Base-by-base conservation (phyloP, 768 basidiomycete species). In the Pisolithus albus region DNA sequence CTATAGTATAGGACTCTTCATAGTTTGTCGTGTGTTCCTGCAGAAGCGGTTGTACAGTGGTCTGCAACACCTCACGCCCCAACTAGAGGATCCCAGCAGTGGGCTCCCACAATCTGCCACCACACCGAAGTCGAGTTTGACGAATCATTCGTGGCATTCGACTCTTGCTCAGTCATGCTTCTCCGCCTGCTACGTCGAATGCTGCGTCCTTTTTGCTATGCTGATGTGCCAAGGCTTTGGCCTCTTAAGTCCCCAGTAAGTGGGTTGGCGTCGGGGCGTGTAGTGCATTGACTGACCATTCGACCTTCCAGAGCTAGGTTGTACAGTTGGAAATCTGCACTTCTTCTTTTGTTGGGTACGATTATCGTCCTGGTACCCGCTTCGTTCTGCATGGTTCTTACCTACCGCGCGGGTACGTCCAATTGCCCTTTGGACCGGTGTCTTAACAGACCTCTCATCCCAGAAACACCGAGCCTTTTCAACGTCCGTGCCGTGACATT, bases 171-270 rank as follows among this genome's bases (percentile, higher is more conserved):
- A 83, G 40, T 72, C 69, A 1, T 64, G 82, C 7, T 91, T 92
- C 58, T 77, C 86, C 0, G 66, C 81, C 30, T 84, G 82, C 58
- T 88, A 91, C 63, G 77, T 84, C 1, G 90, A 91, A 67, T 80
- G 83, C 47, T 84, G 82, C 55, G 77, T 80, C 59, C 69, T 92
- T 53, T 91, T 91, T 59, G 55, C 81, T 11, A 71, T 92, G 51
- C 70, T 92, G 5, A 78, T 91, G 66, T 75, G 79, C n/a, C 89
- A 92, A 67, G 84, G 77, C 2, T 48, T 81, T 44, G 70, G 75
- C 38, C 40, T 82, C 1, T 72, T 90, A 36, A 70, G 76, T 34
- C 61, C 81, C 10, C 64, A 67, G 86, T 88, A 45, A 52, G 83
- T 73, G 21, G 30, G 43, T 26, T 5, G 19, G 21, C 38, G 23